These are phyloP conservation scores for Sclerotinia nivalis DNA, from an alignment of 2,329 filamentous ascomycete species.

Conservation along the genomic window DNA sequence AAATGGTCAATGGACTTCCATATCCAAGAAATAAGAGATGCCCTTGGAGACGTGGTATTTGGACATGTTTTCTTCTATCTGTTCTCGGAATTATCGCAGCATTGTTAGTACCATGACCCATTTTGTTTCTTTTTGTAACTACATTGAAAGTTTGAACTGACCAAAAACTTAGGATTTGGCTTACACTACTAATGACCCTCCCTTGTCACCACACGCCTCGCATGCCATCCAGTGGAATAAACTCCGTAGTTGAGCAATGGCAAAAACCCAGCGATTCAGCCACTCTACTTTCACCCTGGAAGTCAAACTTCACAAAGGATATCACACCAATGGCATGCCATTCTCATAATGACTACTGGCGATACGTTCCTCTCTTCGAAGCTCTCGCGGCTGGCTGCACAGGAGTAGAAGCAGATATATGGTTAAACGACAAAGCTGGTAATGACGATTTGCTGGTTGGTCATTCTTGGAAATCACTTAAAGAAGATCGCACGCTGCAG, in stretches of 20 bases:
- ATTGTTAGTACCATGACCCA: slow-evolving; percentile 3
- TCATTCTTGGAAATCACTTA: slow-evolving; percentile 55
- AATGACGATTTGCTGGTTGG: slow-evolving; percentile 51
- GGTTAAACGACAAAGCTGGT: slow-evolving; percentile 53
- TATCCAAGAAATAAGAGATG: neutral
- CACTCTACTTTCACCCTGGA: slow-evolving; percentile 2
- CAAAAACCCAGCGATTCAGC: neutral
- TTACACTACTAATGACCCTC: neutral
- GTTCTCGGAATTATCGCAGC: neutral
- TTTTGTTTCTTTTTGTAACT: neutral
- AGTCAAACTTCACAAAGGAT: slow-evolving; percentile 5
- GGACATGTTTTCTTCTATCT: neutral
- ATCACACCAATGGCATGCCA: slow-evolving; percentile 15
- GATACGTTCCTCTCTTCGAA: slow-evolving; percentile 48
- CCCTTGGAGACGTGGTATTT: neutral
- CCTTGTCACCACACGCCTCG: neutral
- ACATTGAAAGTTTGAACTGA: neutral
- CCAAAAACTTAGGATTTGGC: neutral
- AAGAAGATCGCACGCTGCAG: slow-evolving; percentile 53
- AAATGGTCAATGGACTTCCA: neutral
- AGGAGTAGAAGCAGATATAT: slow-evolving; percentile 61
- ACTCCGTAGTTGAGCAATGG: slow-evolving; percentile 5
- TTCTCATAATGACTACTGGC: slow-evolving; percentile 61
- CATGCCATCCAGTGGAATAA: neutral
- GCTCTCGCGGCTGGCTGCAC: slow-evolving; percentile 59